phyloP scores from a whole-genome alignment of 2,329 filamentous ascomycete species.

The Pseudogymnoascus pannorum region DNA sequence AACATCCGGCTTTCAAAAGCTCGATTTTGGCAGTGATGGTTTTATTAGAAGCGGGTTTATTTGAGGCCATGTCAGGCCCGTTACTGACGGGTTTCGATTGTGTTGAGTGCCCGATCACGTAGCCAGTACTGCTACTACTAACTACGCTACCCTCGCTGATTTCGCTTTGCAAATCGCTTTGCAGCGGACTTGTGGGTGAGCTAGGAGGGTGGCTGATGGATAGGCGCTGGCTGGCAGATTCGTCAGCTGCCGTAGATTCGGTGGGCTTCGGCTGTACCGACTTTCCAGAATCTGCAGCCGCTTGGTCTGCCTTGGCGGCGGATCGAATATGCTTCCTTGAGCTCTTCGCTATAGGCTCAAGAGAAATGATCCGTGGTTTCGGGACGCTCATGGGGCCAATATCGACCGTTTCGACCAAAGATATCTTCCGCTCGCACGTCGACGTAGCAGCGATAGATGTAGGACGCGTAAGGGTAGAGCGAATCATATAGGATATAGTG shows the following conservation, averaged over 20 bases:
- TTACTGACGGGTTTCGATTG: conserved; percentile 50
- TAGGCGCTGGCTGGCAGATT: conserved; percentile 28
- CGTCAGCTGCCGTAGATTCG: conserved; percentile 25
- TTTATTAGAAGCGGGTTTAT: conserved; percentile 51
- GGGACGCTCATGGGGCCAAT: conserved; percentile 68
- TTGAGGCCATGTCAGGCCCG: conserved; percentile 40
- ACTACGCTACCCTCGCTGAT: conserved; percentile 59
- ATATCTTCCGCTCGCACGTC: conserved; percentile 73
- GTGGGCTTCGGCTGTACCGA: not conserved
- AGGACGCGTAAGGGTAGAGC: conserved; percentile 81
- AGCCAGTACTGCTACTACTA: conserved; percentile 30
- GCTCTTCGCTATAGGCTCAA: conserved; percentile 76
- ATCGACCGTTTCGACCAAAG: conserved; percentile 75
- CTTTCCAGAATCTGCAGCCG: conserved; percentile 15
- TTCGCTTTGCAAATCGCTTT: conserved; percentile 57
- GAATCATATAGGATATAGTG: conserved; percentile 84
- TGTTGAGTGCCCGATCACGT: conserved; percentile 34
- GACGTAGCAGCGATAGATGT: conserved; percentile 76
- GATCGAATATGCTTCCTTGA: conserved; percentile 51
- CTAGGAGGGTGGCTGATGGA: conserved; percentile 33
- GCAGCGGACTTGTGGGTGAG: conserved; percentile 39
- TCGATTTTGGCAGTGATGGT: conserved; percentile 85
- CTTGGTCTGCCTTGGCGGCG: conserved; percentile 19
- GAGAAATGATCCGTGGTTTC: conserved; percentile 72
- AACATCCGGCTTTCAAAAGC: conserved; percentile 70